Percentiles rank a stretch among this genome's conserved stretches.
phyloP scores from a whole-genome alignment of 495 filamentous ascomycete genomes.

The Geopyxis carbonaria region DNA sequence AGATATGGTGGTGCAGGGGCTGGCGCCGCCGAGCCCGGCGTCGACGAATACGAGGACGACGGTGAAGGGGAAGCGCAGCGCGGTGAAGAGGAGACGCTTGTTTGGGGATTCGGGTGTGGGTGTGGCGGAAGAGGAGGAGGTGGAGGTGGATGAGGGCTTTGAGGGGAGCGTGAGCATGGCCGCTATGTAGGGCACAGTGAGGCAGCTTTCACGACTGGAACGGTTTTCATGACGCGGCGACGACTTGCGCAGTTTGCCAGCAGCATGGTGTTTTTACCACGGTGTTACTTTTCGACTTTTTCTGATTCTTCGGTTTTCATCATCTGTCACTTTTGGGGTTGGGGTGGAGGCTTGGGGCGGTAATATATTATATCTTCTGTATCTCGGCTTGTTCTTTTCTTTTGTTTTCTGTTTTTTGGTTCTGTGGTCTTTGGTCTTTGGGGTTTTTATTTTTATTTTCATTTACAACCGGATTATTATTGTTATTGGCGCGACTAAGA shows the following conservation, averaged over 20 bases:
- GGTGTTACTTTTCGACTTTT: no score
- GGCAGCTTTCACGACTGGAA: no score
- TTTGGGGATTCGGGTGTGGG: constrained; percentile 4
- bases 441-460: not conserved
- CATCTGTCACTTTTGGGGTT: not conserved
- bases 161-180: constrained; percentile 16
- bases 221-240: no score
- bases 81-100: constrained; percentile 1
- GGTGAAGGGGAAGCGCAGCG: not conserved
- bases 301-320: no score
- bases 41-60: not conserved
- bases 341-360: not conserved
- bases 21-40: not conserved
- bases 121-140: constrained; percentile 20
- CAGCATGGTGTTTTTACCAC: no score
- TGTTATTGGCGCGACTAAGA: no score
- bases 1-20: no score
- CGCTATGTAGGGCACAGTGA: no score
- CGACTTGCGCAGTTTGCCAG: no score
- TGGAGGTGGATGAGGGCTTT: constrained; percentile 27
- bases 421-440: not conserved
- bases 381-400: not conserved
- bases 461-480: no score
- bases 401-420: not conserved
- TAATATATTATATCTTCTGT: not conserved